Evolutionary conservation across 371 early-diverging fungal genomes (phyloP).

Genomic region (Saksenaea oblongispora): DNA sequence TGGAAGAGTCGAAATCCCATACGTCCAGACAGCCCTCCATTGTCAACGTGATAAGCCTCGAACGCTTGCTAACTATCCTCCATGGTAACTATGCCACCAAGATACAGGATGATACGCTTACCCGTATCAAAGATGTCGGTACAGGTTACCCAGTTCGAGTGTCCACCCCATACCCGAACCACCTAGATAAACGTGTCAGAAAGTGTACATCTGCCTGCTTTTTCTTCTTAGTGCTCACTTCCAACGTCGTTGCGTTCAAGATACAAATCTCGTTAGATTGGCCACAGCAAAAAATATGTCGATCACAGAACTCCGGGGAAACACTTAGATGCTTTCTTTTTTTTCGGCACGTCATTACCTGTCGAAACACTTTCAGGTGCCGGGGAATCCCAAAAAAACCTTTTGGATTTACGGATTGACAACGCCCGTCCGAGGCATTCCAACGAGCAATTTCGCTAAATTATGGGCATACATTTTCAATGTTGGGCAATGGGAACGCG

Average conservation of each 20-base stretch:
- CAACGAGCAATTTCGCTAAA: slow-evolving; percentile 70
- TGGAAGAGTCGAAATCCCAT: slow-evolving; percentile 53
- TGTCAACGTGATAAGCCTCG: slow-evolving; percentile 39
- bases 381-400: slow-evolving; percentile 64
- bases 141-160: slow-evolving; percentile 66
- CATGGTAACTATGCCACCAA: neutral
- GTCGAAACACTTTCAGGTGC: slow-evolving; percentile 44
- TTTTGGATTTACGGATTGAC: slow-evolving; percentile 59
- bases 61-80: slow-evolving; percentile 15
- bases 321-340: neutral
- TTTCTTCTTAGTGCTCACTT: slow-evolving; percentile 33
- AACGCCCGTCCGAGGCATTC: slow-evolving; percentile 73
- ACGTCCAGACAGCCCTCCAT: slow-evolving; percentile 49
- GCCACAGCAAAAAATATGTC: slow-evolving; percentile 48
- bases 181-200: slow-evolving; percentile 34
- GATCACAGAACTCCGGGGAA: slow-evolving; percentile 29
- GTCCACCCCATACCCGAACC: slow-evolving; percentile 69
- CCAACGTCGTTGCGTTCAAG: slow-evolving; percentile 47
- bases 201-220: neutral
- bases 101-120: slow-evolving; percentile 15
- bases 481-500: neutral
- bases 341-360: slow-evolving; percentile 18
- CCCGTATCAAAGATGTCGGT: slow-evolving; percentile 60
- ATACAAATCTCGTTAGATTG: slow-evolving; percentile 48
- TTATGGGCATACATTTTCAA: neutral